Evolutionary conservation across 2,329 filamentous ascomycete genomes (phyloP).

Genomic region (Chalaropsis thielavioides): DNA sequence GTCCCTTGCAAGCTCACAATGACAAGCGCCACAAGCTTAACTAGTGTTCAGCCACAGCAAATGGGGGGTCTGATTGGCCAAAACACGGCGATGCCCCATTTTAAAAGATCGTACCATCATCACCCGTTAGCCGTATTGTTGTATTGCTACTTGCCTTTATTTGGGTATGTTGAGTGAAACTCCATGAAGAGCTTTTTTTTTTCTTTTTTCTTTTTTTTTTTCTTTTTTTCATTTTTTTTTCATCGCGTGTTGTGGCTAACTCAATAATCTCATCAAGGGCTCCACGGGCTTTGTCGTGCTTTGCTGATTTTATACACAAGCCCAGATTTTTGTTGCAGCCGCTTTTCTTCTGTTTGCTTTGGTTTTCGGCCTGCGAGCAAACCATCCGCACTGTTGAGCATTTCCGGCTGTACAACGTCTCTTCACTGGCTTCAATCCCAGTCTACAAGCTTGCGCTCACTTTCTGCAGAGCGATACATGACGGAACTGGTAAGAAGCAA

Average conservation of each 20-base stretch:
- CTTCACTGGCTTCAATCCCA: neutral
- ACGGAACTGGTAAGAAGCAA: too few relatives aligned
- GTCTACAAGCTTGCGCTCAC: too few relatives aligned
- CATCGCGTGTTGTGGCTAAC: neutral
- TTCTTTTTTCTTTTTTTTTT: neutral
- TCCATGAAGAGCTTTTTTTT: neutral
- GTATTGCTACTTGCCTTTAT: conserved; percentile 1
- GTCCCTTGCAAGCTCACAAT: neutral
- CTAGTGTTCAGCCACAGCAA: neutral
- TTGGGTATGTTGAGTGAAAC: neutral
- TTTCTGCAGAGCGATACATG: too few relatives aligned
- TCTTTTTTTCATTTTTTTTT: neutral
- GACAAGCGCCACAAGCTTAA: neutral
- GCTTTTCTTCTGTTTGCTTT: too few relatives aligned
- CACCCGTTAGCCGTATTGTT: neutral
- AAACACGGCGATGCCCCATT: neutral
- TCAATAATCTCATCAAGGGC: neutral
- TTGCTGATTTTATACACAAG: neutral
- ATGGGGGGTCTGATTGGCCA: neutral
- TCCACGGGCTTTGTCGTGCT: neutral
- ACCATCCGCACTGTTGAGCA: neutral
- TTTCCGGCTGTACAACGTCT: too few relatives aligned
- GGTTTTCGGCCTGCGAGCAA: neutral
- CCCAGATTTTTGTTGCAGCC: neutral
- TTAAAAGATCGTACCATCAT: conserved; percentile 8